Evolutionary conservation across 371 early-diverging fungal species (phyloP).

Genomic region (Coemansia sp.): DNA sequence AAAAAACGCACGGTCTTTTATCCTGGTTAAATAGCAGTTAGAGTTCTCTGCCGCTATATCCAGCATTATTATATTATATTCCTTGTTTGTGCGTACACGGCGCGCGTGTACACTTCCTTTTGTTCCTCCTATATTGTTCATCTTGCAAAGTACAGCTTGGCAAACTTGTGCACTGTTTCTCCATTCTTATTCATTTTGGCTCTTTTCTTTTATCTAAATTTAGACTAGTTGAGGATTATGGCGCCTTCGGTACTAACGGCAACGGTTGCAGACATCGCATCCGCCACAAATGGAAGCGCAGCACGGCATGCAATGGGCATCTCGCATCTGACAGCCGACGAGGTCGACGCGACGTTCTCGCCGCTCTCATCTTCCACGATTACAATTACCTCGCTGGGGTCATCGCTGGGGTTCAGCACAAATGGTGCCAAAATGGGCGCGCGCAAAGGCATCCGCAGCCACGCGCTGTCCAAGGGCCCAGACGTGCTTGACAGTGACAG

Average conservation of each 20-base stretch:
- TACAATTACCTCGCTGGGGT: conserved; percentile 41
- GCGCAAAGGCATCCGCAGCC: not conserved
- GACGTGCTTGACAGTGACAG: not conserved
- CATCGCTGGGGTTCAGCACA: conserved; percentile 20
- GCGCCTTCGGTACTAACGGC: conserved; percentile 3
- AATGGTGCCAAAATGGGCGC: not conserved
- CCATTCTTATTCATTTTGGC: no score
- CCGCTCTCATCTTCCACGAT: conserved; percentile 47
- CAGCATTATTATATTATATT: no score
- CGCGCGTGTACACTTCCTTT: not conserved
- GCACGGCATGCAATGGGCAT: conserved; percentile 4
- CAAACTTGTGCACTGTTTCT: not conserved
- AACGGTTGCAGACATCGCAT: not conserved
- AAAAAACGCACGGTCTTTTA: no score
- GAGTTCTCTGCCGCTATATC: no score
- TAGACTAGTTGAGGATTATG: conserved; percentile 5
- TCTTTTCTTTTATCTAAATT: not conserved
- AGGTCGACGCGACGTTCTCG: conserved; percentile 32
- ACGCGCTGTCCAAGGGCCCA: conserved; percentile 9
- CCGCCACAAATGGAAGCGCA: not conserved
- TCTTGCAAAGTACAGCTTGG: no score
- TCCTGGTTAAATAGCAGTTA: no score
- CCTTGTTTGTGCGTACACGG: no score
- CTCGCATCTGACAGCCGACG: conserved; percentile 15
- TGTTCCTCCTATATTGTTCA: not conserved